Evolutionary conservation across 441 rosid genomes (phyloP).

Genomic region (Mallotus repandus): DNA sequence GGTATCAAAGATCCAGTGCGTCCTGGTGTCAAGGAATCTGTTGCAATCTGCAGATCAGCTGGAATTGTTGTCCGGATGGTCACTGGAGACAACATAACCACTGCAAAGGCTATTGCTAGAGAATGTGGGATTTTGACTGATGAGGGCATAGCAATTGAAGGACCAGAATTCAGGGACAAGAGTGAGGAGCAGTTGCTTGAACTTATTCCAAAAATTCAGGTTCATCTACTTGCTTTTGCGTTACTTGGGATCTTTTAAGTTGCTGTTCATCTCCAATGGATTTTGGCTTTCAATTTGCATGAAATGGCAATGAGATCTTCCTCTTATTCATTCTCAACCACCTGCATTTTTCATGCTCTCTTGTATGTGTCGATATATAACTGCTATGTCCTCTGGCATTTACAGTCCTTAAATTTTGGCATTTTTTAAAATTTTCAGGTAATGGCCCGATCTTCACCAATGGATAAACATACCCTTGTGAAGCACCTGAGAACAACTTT

Average conservation of each 20-base stretch:
- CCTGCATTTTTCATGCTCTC: too few species aligned
- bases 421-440: conserved; percentile 34
- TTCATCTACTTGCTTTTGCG: conserved; percentile 17
- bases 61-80: conserved; percentile 54
- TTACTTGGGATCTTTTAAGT: background rate
- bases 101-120: conserved; percentile 53
- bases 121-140: conserved; percentile 52
- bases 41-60: conserved; percentile 42
- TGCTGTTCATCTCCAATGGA: conserved; percentile 23
- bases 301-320: background rate
- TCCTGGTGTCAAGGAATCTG: conserved; percentile 43
- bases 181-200: conserved; percentile 39
- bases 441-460: conserved; percentile 56
- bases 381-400: background rate
- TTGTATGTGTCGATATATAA: background rate
- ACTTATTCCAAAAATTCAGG: conserved; percentile 60
- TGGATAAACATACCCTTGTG: conserved; percentile 56
- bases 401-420: background rate
- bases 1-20: conserved; percentile 60
- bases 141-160: conserved; percentile 29
- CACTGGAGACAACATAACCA: conserved; percentile 51
- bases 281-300: conserved; percentile 18
- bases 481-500: conserved; percentile 43
- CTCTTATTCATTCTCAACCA: too few species aligned
- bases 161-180: conserved; percentile 40